Base-by-base conservation (phyloP, 2,329 filamentous ascomycete species). In the Colletotrichum caudatum region DNA sequence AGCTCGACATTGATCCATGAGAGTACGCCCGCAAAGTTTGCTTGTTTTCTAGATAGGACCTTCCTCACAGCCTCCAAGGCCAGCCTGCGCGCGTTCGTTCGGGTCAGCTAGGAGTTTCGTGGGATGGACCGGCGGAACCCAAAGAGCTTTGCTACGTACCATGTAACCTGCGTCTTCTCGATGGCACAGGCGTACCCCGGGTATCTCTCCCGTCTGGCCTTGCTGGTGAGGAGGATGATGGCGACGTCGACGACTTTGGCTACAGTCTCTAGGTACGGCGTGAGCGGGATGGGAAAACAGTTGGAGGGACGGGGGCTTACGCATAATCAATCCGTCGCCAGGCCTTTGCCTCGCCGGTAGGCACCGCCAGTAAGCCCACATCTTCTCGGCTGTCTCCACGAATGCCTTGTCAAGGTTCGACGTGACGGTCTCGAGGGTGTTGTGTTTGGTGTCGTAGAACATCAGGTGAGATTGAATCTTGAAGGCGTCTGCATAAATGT, bases 381-480 rank as follows among this genome's bases (percentile, higher is more conserved):
- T 88, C 82, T 95, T 97, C 82, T 89, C 90, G 11, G 94, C 94
- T 8, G 93, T 91, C 79, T 97, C 94, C 23, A 84, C 77, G 76
- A 98, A 95, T 41, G 90, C 90, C n/a, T 87, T 86, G 76, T 91
- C 89, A 4, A 98, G 83, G 75, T 96, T 97, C n/a, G 82, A 80
- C 5, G 95, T 84, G 16, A 96, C 92, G 0, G 91, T 93, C 5
- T 79, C 75, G 9, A 87, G 78, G 4, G 90, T 88, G 82, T 98
- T 98, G 83, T 95, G 91, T 4, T 86, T 82, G 5, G 93, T 93
- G 79, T 97, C 94, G 76, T 93, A 91, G 79, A 94, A 93, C 90
- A 97, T 95, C 61, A 90, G 85, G 76, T 96, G 93, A 63, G 94
- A 91, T 78, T 97, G 94, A 64, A 96, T 90, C 79, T 94, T 95